Percentiles rank a stretch among this genome's conserved stretches.
phyloP scores from a whole-genome alignment of 768 basidiomycete genomes.

The Imleria badia region DNA sequence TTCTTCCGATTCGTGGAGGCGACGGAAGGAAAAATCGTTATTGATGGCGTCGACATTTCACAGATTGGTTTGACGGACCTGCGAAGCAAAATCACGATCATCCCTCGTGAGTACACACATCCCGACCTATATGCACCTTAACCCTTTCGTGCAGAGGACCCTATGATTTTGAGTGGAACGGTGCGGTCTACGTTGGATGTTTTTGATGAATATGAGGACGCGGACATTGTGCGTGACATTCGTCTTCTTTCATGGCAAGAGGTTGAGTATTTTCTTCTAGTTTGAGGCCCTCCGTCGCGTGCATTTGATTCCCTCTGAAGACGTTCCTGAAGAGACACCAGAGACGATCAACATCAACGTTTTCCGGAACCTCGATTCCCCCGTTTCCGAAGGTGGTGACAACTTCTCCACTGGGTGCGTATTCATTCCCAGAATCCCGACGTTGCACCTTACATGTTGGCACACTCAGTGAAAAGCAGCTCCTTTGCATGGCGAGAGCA shows the following conservation, averaged over 20 bases:
- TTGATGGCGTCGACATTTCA: constrained; percentile 81
- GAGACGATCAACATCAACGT: constrained; percentile 66
- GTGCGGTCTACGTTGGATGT: constrained; percentile 81
- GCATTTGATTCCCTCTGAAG: constrained; percentile 68
- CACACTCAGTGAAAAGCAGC: constrained; percentile 64
- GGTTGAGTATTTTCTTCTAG: constrained; percentile 34
- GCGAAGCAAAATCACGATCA: constrained; percentile 72
- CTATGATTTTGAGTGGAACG: constrained; percentile 82
- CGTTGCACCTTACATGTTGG: background rate
- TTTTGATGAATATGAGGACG: constrained; percentile 82
- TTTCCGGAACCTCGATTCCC: constrained; percentile 71
- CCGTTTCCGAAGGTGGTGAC: constrained; percentile 82
- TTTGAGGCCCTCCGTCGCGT: constrained; percentile 84
- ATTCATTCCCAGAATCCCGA: background rate
- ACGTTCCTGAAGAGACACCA: constrained; percentile 36
- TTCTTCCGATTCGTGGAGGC: constrained; percentile 94
- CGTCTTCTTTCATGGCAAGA: background rate
- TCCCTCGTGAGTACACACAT: constrained; percentile 52
- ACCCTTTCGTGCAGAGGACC: constrained; percentile 62
- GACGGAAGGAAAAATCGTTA: constrained; percentile 65
- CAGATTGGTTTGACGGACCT: constrained; percentile 80
- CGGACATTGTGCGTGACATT: constrained; percentile 61
- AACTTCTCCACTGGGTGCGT: constrained; percentile 84
- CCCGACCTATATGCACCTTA: background rate
- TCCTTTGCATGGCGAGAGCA: constrained; percentile 88